These are phyloP conservation scores for Fusarium continuum DNA, from an alignment of 2,329 filamentous ascomycete species.

Conservation along the genomic window DNA sequence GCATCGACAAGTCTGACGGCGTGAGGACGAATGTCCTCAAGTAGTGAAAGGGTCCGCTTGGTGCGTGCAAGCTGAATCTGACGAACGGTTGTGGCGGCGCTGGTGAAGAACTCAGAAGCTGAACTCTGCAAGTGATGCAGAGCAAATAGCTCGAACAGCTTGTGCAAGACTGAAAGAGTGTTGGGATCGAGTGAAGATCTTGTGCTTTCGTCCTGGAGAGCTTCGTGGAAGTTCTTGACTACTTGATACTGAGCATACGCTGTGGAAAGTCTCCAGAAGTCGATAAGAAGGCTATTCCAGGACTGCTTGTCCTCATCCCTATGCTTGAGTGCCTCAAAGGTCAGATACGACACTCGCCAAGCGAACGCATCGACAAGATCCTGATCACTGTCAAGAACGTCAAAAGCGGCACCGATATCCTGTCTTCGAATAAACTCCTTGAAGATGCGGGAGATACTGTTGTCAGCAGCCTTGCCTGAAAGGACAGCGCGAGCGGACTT, in stretches of 20 bases:
- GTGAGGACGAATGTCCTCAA: constrained; percentile 78
- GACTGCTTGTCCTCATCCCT: constrained; percentile 78
- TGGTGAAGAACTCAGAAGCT: constrained; percentile 76
- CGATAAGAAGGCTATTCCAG: constrained; percentile 80
- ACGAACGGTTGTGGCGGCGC: constrained; percentile 72
- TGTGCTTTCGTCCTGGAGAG: constrained; percentile 56
- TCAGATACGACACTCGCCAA: constrained; percentile 78
- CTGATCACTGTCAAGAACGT: constrained; percentile 74
- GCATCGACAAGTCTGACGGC: constrained; percentile 76
- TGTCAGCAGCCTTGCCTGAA: constrained; percentile 61
- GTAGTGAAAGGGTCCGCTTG: constrained; percentile 72
- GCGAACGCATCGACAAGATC: constrained; percentile 79
- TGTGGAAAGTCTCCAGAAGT: constrained; percentile 80
- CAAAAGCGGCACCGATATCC: constrained; percentile 77
- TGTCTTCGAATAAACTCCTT: constrained; percentile 69
- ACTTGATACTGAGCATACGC: constrained; percentile 81
- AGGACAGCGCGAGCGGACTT: constrained; percentile 78
- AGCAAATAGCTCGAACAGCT: constrained; percentile 85
- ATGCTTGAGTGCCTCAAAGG: constrained; percentile 79
- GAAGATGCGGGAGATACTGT: constrained; percentile 63
- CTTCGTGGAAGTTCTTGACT: constrained; percentile 74
- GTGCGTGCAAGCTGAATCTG: constrained; percentile 76
- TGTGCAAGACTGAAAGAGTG: constrained; percentile 68
- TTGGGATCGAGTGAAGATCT: constrained; percentile 63
- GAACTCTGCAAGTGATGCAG: constrained; percentile 71